Evolutionary conservation across 2,329 filamentous ascomycete genomes (phyloP), one percentile per base, ranked within the genome.

Genomic region (Claviceps pusilla): DNA sequence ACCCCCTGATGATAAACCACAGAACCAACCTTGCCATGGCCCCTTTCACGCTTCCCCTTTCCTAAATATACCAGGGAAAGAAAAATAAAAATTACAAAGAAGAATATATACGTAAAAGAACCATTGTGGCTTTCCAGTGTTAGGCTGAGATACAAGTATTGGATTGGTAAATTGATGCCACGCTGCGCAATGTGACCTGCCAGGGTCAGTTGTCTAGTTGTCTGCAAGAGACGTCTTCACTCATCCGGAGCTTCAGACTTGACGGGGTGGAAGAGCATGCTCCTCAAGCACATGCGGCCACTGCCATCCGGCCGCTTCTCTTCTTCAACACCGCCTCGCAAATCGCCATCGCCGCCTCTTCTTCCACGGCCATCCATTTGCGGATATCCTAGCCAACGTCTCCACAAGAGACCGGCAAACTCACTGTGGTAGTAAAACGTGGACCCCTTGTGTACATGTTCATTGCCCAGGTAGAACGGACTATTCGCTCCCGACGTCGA

Each of bases 361-460:
- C 67, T 63, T 6, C 73, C 74, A 37, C 75, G 69, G 7, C 74
- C 74, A 56, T 79, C 76, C 61, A 71, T 67, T 63, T 80, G 76
- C 16, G 75, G 69, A 59, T 77, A 80, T 0, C 78, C 78, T 48
- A 93, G 69, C 89, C 89, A 95, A 48, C 87, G 75, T 51, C 85
- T 76, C 79, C 88, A 94, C 59, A 94, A 65, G n/a, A 84, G 78
- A 4, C 83, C 78, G 0, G 86, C 82, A 63, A 93, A 94, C 51
- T 83, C 78, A 28, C 83, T 83, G 61, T 89, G 86, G 68, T 89
- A 94, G 68, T 91, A 94, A 86, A 87, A 95, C 48, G 78, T 89
- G 47, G 83, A 84, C 14, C 88, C 87, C 61, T 80, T 80, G 71
- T 91, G 89, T 67, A 90, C 90, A 66, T 89, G 86, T 69, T 94